Conservation (phyloP, 768 basidiomycete genomes). For the Chalciporus chontae region DNA sequence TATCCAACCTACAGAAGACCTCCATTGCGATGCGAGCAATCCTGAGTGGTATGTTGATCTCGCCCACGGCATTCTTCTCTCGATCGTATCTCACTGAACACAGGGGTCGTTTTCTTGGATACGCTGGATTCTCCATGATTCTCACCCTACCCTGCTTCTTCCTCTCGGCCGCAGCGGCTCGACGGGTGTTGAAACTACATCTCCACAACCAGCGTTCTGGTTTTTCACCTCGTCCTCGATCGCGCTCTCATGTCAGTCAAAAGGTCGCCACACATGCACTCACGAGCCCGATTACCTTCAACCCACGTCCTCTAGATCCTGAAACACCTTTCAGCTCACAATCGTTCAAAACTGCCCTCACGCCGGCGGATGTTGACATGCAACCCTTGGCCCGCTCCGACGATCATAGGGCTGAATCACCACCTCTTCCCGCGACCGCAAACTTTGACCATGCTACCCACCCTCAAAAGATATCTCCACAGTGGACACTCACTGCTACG, state of each 20-base stretch:
- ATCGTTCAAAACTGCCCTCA: neutral
- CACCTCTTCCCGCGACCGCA: neutral
- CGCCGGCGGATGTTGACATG: neutral
- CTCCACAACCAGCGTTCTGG: conserved; percentile 14
- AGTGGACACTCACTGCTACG: conserved; percentile 6
- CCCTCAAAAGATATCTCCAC: neutral
- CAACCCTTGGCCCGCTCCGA: neutral
- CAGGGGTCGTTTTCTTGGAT: conserved; percentile 65
- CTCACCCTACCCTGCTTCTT: conserved; percentile 50
- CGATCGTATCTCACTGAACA: conserved; percentile 1
- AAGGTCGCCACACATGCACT: conserved; percentile 3
- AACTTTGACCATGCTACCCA: neutral
- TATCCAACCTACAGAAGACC: conserved; percentile 44
- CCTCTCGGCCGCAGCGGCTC: conserved; percentile 34
- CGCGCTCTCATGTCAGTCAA: no score
- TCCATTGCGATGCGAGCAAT: conserved; percentile 58
- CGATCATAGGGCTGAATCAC: neutral
- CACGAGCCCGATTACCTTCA: conserved; percentile 15
- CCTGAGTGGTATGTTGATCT: conserved; percentile 50
- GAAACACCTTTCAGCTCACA: neutral
- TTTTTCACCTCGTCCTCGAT: neutral
- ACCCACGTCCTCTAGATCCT: conserved; percentile 10
- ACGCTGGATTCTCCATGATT: conserved; percentile 54
- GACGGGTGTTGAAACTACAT: conserved; percentile 19
- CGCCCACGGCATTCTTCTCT: neutral